Evolutionary conservation across 1,139 yeast genomes (phyloP), one percentile per base, ranked within the genome.

Genomic region (Geotrichum phurueaensis): DNA sequence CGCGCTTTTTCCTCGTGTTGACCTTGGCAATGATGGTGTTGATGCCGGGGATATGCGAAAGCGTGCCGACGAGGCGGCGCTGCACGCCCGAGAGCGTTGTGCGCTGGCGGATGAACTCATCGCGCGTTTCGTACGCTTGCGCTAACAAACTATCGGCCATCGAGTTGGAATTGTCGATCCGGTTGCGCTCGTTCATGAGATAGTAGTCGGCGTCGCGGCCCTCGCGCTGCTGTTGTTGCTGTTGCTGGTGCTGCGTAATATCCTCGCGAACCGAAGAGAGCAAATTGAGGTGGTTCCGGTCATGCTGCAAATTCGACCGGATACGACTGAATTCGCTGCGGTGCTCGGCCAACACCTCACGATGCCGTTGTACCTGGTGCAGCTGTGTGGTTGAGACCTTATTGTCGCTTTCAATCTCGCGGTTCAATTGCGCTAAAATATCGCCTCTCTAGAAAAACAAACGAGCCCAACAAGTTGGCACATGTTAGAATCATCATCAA

Each of bases 71-170:
- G 64, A 92, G 77, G 62, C 84, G 79, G 64, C 83, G 79, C 65
- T 86, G 90, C 15, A 96, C 88, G 65, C 79, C 83, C 58, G 80
- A 78, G 59, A 94, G 76, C 15, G 82, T 74, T 53, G 81, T 81
- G 61, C 96, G 79, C 75, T 94, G 99, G 57, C 85, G 79, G 59
- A 81, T 68, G 60, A 94, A 81, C 70, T 89, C 96, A 65, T 94
- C 97, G 64, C 98, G 79, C 0, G 99, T 91, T 66, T 87, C 88
- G 74, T 84, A 87, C 0, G 97, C 99, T 71, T 88, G 95, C 29
- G 84, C 83, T 49, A 94, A 79, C 61, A 94, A 77, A 56, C 88
- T 76, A 70, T 94, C 97, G 7, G 96, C 89, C 64, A 91, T 78
- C 54, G 81, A 79, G 71, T 90, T 86, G 53, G 95, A 85, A 60